Evolutionary conservation across 2,329 filamentous ascomycete species (phyloP).

Genomic region (Colletotrichum eleusines): DNA sequence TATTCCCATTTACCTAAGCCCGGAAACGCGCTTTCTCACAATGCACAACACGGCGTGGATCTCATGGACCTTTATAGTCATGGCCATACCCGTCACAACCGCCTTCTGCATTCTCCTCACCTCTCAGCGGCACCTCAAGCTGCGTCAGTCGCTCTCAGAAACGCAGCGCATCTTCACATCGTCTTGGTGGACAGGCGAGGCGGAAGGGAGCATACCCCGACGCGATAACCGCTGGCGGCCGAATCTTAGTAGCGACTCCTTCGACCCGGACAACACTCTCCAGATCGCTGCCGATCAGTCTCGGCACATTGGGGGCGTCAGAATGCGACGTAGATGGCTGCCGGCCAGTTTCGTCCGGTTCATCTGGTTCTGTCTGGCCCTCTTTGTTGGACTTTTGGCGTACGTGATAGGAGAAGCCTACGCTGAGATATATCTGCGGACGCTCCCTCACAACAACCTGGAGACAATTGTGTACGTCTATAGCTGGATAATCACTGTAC

Average conservation of each 20-base stretch:
- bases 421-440: conserved; percentile 76
- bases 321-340: conserved; percentile 67
- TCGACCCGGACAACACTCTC: conserved; percentile 52
- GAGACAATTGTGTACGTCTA: conserved; percentile 79
- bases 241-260: conserved; percentile 52
- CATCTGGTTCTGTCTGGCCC: conserved; percentile 75
- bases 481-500: conserved; percentile 76
- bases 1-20: conserved; percentile 69
- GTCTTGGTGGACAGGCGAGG: conserved; percentile 74
- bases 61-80: conserved; percentile 76
- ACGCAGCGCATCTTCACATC: conserved; percentile 76
- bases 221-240: conserved; percentile 57
- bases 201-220: conserved; percentile 57
- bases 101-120: conserved; percentile 73
- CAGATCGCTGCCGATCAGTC: conserved; percentile 40
- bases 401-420: conserved; percentile 78
- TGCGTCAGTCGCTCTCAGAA: conserved; percentile 72
- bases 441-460: conserved; percentile 73
- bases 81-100: conserved; percentile 76
- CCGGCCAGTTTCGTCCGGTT: conserved; percentile 77
- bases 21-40: conserved; percentile 65
- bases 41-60: conserved; percentile 77
- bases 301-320: conserved; percentile 47
- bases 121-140: conserved; percentile 72
- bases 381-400: conserved; percentile 72